Base-by-base conservation (phyloP, 371 early-diverging fungal species). In the Mortierella sp. region DNA sequence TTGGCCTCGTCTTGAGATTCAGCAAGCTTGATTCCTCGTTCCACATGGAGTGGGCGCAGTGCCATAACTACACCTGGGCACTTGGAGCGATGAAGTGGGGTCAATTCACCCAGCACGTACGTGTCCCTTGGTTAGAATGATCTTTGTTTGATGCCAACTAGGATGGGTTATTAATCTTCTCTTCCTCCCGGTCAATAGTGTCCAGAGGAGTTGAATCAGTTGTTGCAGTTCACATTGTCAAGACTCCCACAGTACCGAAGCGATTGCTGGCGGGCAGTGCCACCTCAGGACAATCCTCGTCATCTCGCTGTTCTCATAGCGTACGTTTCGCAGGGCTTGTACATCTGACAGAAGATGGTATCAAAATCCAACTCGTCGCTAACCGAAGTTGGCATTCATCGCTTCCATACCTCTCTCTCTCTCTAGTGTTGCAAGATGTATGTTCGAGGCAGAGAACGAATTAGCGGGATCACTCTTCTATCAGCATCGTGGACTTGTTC, bases 11-110 rank as follows among this genome's bases (percentile, higher is more conserved):
- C 7, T 25, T 69, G 22, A 60, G 69, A 41, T 66, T 76, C 57
- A 53, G 69, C 31, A 54, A 39, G 28, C 49, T 69, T 12, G 54
- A 41, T 0, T 47, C 40, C 0, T 9, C 21, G 13, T 76, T 76
- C 56, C 70, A 55, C 21, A 2, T 29, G 3, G 77, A 76, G 1
- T 76, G 77, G 77, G 58, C 25, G 24, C 57, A 55, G 14, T 76
- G 66, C 27, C 60, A 69, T 31, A 76, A 76, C 55, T 76, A 61
- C 25, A 44, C 54, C 0, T 76, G 77, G 77, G 77, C 77, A 12
- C 21, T 69, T 13, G 54, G 57, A 0, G 64, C 69, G 9, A 76
- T 76, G 77, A 76, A 64, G 19, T 76, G 77, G 77, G 77, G 77
- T 5, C 47, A 43, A 24, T 76, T 69, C 52, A 44, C 25, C 3